Evolutionary conservation across 2,329 filamentous ascomycete genomes (phyloP).

Genomic region (Zymoseptoria crescenta): DNA sequence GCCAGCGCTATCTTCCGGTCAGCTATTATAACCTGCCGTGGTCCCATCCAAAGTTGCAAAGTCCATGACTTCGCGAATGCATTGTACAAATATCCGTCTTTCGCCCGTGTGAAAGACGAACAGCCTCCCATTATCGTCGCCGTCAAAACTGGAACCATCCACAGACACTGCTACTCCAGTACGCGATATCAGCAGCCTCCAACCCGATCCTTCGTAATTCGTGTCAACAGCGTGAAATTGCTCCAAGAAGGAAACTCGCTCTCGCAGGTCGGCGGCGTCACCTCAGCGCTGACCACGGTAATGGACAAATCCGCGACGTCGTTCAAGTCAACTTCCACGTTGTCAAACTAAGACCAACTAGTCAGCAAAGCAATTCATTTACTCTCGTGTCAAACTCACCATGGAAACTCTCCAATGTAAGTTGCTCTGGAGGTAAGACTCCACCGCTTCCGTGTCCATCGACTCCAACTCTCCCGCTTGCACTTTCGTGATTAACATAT

Average conservation of each 20-base stretch:
- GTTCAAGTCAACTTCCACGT: constrained; percentile 26
- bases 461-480: constrained; percentile 28
- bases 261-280: constrained; percentile 29
- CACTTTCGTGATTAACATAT: constrained; percentile 32
- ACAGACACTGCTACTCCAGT: not conserved
- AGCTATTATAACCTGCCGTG: no score
- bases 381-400: constrained; percentile 14
- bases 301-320: constrained; percentile 33
- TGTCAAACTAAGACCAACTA: constrained; percentile 28
- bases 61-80: not conserved
- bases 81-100: not conserved
- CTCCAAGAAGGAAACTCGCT: constrained; percentile 33
- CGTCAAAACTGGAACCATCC: no score
- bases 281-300: constrained; percentile 33
- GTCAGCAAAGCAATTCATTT: not conserved
- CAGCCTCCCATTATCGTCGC: not conserved
- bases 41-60: no score
- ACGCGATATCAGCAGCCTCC: not conserved
- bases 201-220: not conserved
- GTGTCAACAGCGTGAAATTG: constrained; percentile 19
- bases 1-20: no score
- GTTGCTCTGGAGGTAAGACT: constrained; percentile 25
- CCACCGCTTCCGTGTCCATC: constrained; percentile 22
- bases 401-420: constrained; percentile 29
- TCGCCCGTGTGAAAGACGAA: not conserved